These are phyloP conservation scores for Globisporangium splendens DNA, from an alignment of 352 stramenopile genomes.

Conservation along the genomic window DNA sequence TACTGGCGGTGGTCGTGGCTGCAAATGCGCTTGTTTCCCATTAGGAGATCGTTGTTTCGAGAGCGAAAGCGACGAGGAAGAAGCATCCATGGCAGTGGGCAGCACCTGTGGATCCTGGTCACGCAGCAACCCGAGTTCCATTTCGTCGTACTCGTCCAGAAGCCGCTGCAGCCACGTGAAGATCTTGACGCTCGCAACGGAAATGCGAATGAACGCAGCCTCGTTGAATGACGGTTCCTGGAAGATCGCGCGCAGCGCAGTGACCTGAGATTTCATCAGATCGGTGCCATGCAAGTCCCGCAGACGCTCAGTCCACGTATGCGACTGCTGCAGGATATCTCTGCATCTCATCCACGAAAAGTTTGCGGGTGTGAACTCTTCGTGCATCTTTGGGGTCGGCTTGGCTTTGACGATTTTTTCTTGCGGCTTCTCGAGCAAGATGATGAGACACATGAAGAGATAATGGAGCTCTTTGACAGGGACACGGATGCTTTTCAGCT, in stretches of 20 bases:
- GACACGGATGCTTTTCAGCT: conserved; percentile 59
- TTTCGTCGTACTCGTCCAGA: conserved; percentile 55
- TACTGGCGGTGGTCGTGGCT: conserved; percentile 7
- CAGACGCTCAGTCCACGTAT: conserved; percentile 41
- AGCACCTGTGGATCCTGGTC: neutral
- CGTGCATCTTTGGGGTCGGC: conserved; percentile 36
- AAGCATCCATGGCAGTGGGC: neutral
- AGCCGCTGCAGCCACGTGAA: conserved; percentile 58
- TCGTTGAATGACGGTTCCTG: conserved; percentile 58
- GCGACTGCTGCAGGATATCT: conserved; percentile 51
- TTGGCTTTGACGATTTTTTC: conserved; percentile 32
- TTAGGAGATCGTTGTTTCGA: neutral
- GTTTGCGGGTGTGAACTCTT: conserved; percentile 50
- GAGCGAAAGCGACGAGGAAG: conserved; percentile 1
- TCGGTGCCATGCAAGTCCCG: conserved; percentile 28
- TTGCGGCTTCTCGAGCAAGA: conserved; percentile 53
- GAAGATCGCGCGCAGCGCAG: conserved; percentile 52
- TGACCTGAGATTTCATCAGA: conserved; percentile 43
- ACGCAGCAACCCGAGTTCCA: conserved; percentile 42
- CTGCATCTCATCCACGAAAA: conserved; percentile 64
- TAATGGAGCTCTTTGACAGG: conserved; percentile 71
- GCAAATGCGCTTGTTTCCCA: conserved; percentile 1
- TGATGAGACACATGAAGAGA: conserved; percentile 75
- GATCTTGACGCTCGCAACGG: conserved; percentile 54
- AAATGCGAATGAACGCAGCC: conserved; percentile 46